Base-by-base conservation (phyloP, 2,329 filamentous ascomycete genomes). In the Xylaria sp. region DNA sequence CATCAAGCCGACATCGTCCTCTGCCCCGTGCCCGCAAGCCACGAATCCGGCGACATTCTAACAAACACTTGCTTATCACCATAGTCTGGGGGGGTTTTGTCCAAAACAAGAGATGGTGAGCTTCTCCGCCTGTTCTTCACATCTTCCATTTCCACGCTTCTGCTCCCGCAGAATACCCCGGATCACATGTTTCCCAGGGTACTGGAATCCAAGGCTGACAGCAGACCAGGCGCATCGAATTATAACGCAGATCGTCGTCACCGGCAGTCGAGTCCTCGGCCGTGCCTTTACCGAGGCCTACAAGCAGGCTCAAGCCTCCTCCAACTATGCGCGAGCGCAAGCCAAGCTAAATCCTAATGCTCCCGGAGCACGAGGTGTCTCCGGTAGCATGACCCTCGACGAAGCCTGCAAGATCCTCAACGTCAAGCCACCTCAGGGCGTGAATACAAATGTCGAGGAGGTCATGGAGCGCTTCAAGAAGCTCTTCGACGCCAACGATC, bases 391-490 rank as follows among this genome's bases (percentile, higher is more conserved):
- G 81, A 96, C 94, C 9, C 90, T 99, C 77, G 93, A 97, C 74
- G 96, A 99, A 85, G 96, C 96, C 63, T 98, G 94, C 88, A 93
- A 94, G 82, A 97, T 99, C 78, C 88, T 99, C 71, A 97, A 99
- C 80, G 94, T 99, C 74, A 93, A 95, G 80, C 93, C 94, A 44
- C 94, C 95, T 1, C 88, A 92, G 79, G 88, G 86, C 69, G 93
- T 93, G 54, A 87, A 93, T 79, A 87, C 91, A 68, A 92, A 94
- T 79, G 84, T 94, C 79, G 92, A 94, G 75, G 87, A 91, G 73
- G 90, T 97, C 64, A 90, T 92, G 82, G 89, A 92, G 74, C 88
- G 94, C 63, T 99, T 98, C 86, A 98, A 98, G 88, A 90, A 91
- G 72, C 84, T 99, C 57, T 99, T 97, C 79, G 96, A 99, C 81